These are phyloP conservation scores for Quercus ilex DNA, from an alignment of 306 rosid species.

Conservation along the genomic window DNA sequence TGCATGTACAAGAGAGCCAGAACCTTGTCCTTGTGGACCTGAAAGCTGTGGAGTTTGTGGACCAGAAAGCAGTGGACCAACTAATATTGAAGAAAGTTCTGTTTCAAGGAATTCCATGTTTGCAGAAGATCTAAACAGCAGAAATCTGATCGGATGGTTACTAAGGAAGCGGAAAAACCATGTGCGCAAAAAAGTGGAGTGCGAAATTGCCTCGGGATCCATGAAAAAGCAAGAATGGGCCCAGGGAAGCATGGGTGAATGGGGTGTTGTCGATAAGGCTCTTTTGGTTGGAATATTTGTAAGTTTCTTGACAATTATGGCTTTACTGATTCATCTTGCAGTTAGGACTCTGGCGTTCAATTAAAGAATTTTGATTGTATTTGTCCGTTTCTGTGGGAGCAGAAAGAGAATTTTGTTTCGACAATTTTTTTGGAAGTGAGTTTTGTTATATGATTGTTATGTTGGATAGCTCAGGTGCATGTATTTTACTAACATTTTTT, in stretches of 20 bases:
- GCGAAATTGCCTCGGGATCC: conserved; percentile 35
- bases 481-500: not conserved
- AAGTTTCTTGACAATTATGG: conserved; percentile 66
- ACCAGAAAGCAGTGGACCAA: conserved; percentile 45
- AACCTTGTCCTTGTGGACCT: conserved; percentile 58
- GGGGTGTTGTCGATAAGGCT: conserved; percentile 69
- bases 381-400: conserved; percentile 8
- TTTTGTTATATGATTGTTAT: not conserved
- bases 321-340: conserved; percentile 43
- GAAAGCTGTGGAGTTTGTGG: conserved; percentile 42
- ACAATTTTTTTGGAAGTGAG: not conserved
- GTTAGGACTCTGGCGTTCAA: conserved; percentile 38
- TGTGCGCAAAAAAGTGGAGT: conserved; percentile 32
- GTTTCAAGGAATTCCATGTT: conserved; percentile 22
- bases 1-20: conserved; percentile 35
- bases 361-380: conserved; percentile 14
- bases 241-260: conserved; percentile 27
- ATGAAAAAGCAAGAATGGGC: conserved; percentile 32
- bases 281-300: conserved; percentile 75
- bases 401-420: not conserved
- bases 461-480: not conserved
- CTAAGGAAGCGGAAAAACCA: conserved; percentile 61
- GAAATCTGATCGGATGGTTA: conserved; percentile 61
- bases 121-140: conserved; percentile 41
- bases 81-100: conserved; percentile 15